Evolutionary conservation across 306 rosid species (phyloP).

Genomic region (Vicia faba): DNA sequence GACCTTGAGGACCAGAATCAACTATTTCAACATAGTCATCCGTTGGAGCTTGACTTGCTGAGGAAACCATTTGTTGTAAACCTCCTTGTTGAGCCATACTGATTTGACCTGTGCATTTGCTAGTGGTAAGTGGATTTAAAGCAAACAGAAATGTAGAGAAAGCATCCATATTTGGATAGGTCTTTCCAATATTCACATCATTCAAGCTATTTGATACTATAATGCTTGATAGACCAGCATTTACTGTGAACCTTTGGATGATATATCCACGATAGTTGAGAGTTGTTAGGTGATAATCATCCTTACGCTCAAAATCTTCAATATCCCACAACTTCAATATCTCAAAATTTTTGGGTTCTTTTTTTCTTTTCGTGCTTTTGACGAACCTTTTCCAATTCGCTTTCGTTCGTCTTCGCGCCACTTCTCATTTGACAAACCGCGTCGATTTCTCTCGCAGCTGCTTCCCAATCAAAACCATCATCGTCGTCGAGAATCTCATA

Average conservation of each 20-base stretch:
- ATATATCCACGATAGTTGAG: slow-evolving; percentile 70
- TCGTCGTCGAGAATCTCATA: too few relatives aligned
- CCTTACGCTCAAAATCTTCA: slow-evolving; percentile 58
- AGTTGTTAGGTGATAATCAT: slow-evolving; percentile 54
- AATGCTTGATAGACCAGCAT: slow-evolving; percentile 51
- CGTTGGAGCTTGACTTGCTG: slow-evolving; percentile 45
- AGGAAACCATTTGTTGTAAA: slow-evolving; percentile 49
- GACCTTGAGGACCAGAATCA: slow-evolving; percentile 51
- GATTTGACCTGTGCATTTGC: slow-evolving; percentile 52
- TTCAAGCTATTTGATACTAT: slow-evolving; percentile 57
- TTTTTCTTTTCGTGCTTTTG: too few relatives aligned
- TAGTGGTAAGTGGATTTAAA: slow-evolving; percentile 51
- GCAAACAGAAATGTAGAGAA: slow-evolving; percentile 70
- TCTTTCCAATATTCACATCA: slow-evolving; percentile 56
- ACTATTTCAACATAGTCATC: slow-evolving; percentile 48
- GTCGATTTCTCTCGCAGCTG: too few relatives aligned
- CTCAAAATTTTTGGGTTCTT: too few relatives aligned
- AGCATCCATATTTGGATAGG: slow-evolving; percentile 66
- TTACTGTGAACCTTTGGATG: slow-evolving; percentile 62
- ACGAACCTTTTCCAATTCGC: too few relatives aligned
- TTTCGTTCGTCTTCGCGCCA: too few relatives aligned
- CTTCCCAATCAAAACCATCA: too few relatives aligned
- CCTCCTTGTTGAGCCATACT: slow-evolving; percentile 85
- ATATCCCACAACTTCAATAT: slow-evolving; percentile 82
- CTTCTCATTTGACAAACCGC: too few relatives aligned